Evolutionary conservation across 148 eudicot genomes (phyloP), one percentile per base, ranked within the genome.

Genomic region (Chenopodium quinoa): DNA sequence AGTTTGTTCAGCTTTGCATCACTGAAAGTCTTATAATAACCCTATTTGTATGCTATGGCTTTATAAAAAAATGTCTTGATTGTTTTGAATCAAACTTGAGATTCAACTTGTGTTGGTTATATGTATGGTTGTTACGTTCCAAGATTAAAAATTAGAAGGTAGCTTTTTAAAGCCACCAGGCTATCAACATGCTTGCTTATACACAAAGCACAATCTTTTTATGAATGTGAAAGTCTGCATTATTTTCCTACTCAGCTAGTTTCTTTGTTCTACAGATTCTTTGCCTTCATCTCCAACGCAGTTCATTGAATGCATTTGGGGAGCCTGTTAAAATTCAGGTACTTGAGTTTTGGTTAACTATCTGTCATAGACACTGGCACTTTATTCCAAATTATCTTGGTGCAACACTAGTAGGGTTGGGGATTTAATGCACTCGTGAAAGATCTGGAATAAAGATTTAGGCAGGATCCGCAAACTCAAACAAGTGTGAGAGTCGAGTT

Each of bases 251-350:
- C 56, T 68, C 58, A 40, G 25, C 73, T 19, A 37, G 20, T 80
- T 29, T 66, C 29, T 68, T 17, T 69, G 27, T 74, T 78, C 76
- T 52, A 82, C 91, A 95, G 97, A 88, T 95, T 86, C 86, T 95
- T 67, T 95, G 97, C 88, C 86, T 93, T 85, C 94, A 95, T 80
- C 87, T 95, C 47, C 97, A 95, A 81, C 93, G 97, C 66, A 93
- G 84, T 86, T 93, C 97, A 67, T 56, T 88, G 73, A 90, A 92
- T 84, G 63, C 82, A 74, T 89, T 86, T 79, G 99, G 97, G 68
- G 97, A 95, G 81, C 82, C 83, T 27, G 80, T 89, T 72, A 95
- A 95, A 86, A 85, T 90, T 83, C 88, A 85, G 97, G 99, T 95
- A 91, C 73, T 65, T 79, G 29, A 67, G 67, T 6, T 29, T 22